Evolutionary conservation across 768 basidiomycete genomes (phyloP).

Genomic region (Saitozyma podzolica): DNA sequence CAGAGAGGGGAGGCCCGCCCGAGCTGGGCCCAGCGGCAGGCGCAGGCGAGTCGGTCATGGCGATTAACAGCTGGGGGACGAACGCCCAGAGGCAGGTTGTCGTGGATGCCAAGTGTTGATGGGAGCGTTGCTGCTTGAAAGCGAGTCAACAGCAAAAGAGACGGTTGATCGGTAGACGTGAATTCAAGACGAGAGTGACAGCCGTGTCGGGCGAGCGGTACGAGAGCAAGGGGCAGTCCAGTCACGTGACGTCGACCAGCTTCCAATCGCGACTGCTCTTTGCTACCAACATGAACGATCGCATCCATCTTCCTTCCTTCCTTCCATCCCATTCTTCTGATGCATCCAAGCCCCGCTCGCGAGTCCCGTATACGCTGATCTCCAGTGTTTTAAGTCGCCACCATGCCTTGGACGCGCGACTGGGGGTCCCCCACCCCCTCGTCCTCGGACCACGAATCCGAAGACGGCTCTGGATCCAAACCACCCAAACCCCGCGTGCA

Average conservation of each 20-base stretch:
- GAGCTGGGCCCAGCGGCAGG: conserved; percentile 35
- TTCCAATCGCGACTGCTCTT: neutral
- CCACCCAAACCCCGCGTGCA: neutral
- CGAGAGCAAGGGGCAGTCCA: neutral
- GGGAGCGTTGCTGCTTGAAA: no score
- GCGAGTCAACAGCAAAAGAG: neutral
- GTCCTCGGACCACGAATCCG: neutral
- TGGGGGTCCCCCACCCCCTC: neutral
- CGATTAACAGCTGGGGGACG: neutral
- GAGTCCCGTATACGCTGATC: neutral
- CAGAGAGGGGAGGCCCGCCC: conserved; percentile 16
- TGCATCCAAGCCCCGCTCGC: neutral
- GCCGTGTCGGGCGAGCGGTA: neutral
- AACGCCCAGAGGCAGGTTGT: neutral
- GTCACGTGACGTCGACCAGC: neutral
- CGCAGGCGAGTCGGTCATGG: conserved; percentile 24
- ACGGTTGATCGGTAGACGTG: neutral
- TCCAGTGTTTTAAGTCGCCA: neutral
- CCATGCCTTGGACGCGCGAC: conserved; percentile 3
- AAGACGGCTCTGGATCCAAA: neutral
- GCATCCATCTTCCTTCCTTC: neutral
- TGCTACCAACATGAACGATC: neutral
- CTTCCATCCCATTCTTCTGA: neutral
- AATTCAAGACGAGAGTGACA: neutral
- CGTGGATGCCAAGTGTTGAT: no score